These are phyloP conservation scores for Phylloporus sp. DNA, from an alignment of 768 basidiomycete species.

Conservation along the genomic window DNA sequence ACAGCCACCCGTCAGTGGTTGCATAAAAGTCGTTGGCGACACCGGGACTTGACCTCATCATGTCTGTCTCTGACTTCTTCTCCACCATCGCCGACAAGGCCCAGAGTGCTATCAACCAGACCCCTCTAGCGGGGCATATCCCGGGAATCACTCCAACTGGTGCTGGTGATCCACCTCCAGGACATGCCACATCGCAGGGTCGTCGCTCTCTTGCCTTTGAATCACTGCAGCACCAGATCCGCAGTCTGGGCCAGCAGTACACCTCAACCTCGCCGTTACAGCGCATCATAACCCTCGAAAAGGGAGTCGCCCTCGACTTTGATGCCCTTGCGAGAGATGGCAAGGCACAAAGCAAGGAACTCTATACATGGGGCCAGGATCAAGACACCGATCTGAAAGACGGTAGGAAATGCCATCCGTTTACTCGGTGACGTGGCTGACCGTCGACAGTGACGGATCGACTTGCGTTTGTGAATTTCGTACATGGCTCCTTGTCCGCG, in stretches of 20 bases:
- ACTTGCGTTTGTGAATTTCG: conserved; percentile 76
- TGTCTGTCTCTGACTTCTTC: conserved; percentile 63
- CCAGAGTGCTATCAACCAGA: conserved; percentile 61
- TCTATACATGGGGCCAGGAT: conserved; percentile 79
- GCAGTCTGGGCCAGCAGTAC: conserved; percentile 73
- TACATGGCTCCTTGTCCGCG: conserved; percentile 62
- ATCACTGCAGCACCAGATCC: conserved; percentile 66
- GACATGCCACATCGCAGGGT: conserved; percentile 38
- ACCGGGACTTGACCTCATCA: conserved; percentile 23
- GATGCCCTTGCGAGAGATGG: conserved; percentile 62
- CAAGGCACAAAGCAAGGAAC: conserved; percentile 76
- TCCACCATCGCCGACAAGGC: conserved; percentile 73
- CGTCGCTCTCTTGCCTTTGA: conserved; percentile 56
- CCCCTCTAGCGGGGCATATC: conserved; percentile 54
- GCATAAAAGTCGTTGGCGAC: conserved; percentile 22
- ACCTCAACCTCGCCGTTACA: conserved; percentile 65
- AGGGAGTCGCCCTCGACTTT: conserved; percentile 73
- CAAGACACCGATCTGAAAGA: conserved; percentile 74
- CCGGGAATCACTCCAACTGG: conserved; percentile 41
- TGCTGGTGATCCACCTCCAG: conserved; percentile 36
- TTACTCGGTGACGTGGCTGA: neutral
- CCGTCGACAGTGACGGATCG: conserved; percentile 65
- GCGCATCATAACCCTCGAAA: conserved; percentile 74
- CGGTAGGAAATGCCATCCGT: conserved; percentile 39
- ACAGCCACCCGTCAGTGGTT: conserved; percentile 24